These are phyloP conservation scores for Raphidocelis subcapitata DNA, from an alignment of 139 green algal genomes.

Conservation along the genomic window DNA sequence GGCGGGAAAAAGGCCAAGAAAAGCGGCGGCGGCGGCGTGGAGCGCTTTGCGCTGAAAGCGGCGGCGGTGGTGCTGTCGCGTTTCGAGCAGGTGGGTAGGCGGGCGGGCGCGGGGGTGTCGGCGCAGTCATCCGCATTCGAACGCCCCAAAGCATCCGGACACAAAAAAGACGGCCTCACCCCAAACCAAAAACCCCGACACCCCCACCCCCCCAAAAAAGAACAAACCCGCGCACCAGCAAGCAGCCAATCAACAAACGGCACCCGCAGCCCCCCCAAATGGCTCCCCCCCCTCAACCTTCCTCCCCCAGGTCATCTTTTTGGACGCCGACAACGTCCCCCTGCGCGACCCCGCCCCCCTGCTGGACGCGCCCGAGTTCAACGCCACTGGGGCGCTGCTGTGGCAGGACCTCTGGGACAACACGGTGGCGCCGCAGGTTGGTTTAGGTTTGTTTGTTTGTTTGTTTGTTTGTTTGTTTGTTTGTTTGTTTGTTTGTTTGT, in stretches of 20 bases:
- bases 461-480: no score
- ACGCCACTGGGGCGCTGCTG: constrained; percentile 47
- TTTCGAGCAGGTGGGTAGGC: constrained; percentile 45
- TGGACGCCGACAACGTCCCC: constrained; percentile 65
- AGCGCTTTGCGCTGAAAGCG: constrained; percentile 48
- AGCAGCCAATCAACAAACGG: no score
- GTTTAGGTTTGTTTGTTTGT: no score
- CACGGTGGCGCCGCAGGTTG: constrained; percentile 45
- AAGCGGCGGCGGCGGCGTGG: not conserved
- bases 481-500: no score
- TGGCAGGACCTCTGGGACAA: constrained; percentile 68
- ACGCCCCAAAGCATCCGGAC: no score
- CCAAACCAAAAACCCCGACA: no score
- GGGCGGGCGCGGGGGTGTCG: no score
- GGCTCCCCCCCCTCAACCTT: not conserved
- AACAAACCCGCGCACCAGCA: no score
- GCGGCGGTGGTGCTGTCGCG: constrained; percentile 41
- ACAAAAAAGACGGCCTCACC: no score
- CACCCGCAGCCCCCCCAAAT: not conserved
- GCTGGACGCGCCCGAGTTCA: constrained; percentile 39
- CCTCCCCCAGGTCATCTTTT: constrained; percentile 50
- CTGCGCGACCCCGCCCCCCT: constrained; percentile 47
- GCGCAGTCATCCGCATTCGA: no score
- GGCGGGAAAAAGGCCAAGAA: not conserved
- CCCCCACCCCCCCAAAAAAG: no score